Percentiles rank a stretch among this genome's conserved stretches.
phyloP scores from a whole-genome alignment of 2,329 filamentous ascomycete genomes.

The Xylaria sp. region DNA sequence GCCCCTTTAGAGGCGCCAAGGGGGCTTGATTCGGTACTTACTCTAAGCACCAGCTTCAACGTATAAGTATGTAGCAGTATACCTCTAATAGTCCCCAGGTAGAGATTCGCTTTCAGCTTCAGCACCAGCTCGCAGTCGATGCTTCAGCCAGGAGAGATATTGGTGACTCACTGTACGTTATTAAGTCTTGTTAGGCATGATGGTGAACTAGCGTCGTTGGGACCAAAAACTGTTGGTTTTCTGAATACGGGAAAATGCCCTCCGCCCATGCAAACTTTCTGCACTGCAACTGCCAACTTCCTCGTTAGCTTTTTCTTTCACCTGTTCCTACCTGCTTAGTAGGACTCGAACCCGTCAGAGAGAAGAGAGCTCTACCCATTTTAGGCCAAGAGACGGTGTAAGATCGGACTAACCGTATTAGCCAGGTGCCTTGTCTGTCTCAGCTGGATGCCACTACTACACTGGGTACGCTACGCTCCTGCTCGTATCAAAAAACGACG shows the following conservation, averaged over 20 bases:
- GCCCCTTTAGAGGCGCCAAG: constrained; percentile 5
- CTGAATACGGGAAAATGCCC: background rate
- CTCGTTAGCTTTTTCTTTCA: background rate
- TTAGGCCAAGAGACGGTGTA: background rate
- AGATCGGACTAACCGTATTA: constrained; percentile 8
- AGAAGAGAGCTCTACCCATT: constrained; percentile 6
- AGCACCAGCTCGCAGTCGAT: too few species aligned
- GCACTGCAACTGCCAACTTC: background rate
- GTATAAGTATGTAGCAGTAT: too few species aligned
- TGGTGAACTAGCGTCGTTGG: too few species aligned
- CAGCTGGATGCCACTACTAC: constrained; percentile 14
- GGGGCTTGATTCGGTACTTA: background rate
- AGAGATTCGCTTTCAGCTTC: too few species aligned
- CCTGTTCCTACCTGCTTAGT: background rate
- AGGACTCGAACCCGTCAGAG: background rate
- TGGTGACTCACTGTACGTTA: too few species aligned
- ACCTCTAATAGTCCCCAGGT: too few species aligned
- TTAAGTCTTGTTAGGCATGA: too few species aligned
- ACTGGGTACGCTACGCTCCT: background rate
- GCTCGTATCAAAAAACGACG: constrained; percentile 31
- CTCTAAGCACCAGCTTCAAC: background rate
- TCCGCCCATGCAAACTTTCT: background rate
- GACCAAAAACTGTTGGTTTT: background rate
- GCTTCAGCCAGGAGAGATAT: too few species aligned
- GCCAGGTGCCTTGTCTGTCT: constrained; percentile 15